Evolutionary conservation across 1,139 yeast species (phyloP).

Genomic region (Zygotorulaspora mrakii): DNA sequence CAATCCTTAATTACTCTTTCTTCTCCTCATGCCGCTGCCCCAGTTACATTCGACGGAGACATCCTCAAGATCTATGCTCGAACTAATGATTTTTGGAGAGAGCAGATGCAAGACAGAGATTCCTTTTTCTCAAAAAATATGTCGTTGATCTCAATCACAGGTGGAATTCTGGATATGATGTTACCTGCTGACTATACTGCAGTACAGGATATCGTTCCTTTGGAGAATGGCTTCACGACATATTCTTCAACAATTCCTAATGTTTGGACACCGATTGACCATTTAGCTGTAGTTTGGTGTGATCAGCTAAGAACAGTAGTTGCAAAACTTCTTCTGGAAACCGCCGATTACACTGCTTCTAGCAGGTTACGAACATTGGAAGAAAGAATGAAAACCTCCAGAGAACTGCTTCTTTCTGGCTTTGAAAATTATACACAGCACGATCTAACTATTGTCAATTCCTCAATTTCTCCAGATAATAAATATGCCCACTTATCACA

Average conservation of each 20-base stretch:
- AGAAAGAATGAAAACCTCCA: slow-evolving; percentile 56
- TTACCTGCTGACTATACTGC: slow-evolving; percentile 93
- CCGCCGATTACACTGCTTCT: slow-evolving; percentile 48
- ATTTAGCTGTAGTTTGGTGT: slow-evolving; percentile 96
- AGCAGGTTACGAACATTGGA: slow-evolving; percentile 48
- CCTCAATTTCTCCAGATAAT: slow-evolving; percentile 1
- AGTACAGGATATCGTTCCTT: slow-evolving; percentile 67
- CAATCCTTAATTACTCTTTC: slow-evolving; percentile 85
- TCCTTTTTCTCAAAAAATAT: slow-evolving; percentile 41
- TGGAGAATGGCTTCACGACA: slow-evolving; percentile 73
- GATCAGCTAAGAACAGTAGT: slow-evolving; percentile 70
- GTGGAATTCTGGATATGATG: slow-evolving; percentile 78
- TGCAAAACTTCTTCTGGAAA: slow-evolving; percentile 56
- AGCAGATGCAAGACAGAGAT: slow-evolving; percentile 43
- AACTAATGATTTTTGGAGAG: slow-evolving; percentile 78
- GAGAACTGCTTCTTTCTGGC: slow-evolving; percentile 53
- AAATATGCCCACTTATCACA: no score
- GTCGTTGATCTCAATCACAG: slow-evolving; percentile 74
- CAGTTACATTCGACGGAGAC: slow-evolving; percentile 94
- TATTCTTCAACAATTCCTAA: slow-evolving; percentile 82
- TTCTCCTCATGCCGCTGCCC: slow-evolving; percentile 91
- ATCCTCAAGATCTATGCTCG: slow-evolving; percentile 68
- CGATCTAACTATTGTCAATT: slow-evolving; percentile 24
- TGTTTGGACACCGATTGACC: slow-evolving; percentile 96
- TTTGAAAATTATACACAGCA: slow-evolving; percentile 44